Evolutionary conservation across 495 filamentous ascomycete genomes (phyloP), one percentile per base, ranked within the genome.

Genomic region (Hypoxylon lenormandii): DNA sequence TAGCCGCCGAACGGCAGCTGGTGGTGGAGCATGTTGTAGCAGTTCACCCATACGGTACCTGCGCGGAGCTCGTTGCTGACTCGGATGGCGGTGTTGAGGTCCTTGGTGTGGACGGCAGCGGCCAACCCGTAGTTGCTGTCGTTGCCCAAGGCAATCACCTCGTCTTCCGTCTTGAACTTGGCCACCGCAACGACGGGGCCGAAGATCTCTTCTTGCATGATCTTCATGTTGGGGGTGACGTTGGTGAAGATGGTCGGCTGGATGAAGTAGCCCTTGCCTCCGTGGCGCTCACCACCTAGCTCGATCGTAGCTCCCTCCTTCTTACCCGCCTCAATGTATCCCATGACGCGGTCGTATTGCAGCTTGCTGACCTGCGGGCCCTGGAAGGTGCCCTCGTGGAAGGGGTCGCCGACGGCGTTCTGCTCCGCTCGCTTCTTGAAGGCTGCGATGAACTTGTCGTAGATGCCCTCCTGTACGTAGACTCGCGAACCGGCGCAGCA

Each of bases 191-290:
- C 92, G 62, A 98, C 94, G 54, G 94, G 94, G 53, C 94, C 94
- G 80, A 98, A 98, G 81, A 98, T 97, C 83, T 98, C 94, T 83
- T 98, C 94, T 83, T 94, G 89, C 86, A 94, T 91, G 79, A 98
- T 97, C 90, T 96, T 97, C 94, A 98, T 97, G 79, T 96, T 86
- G 62, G 86, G 79, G 45, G 83, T 89, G 59, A 97, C 94, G 78
- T 94, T 88, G 78, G 88, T 90, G 89, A 98, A 97, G 79, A 98
- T 92, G 72, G 94, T 98, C 23, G 94, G 94, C 86, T 97, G 86
- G 81, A 98, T 97, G 85, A 97, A 98, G 88, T 93, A 98, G 70
- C 94, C 94, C 80, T 94, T 88, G 60, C 88, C 84, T 70, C 95
- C 95, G 78, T 92, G 90, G 72, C 96, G 94, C 74, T 89, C 89